Conservation (phyloP, 2,329 filamentous ascomycete species). For the Talaromyces sp. region DNA sequence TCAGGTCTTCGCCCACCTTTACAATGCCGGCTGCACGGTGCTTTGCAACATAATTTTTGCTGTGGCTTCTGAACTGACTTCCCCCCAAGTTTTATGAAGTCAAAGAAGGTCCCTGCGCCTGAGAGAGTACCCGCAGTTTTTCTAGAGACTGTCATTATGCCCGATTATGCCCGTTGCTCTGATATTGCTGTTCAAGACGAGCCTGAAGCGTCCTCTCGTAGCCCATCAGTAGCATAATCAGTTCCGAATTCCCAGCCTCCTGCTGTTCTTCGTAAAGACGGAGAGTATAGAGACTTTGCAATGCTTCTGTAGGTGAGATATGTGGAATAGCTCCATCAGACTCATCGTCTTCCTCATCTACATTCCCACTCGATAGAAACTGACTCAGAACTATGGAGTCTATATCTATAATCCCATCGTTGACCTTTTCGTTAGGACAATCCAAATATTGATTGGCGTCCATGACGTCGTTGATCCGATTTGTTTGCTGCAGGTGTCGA, state of each 20-base stretch:
- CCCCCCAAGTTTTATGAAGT: no score
- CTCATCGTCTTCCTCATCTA: conserved; percentile 3
- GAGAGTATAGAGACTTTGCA: conserved; percentile 8
- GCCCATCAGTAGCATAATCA: not conserved
- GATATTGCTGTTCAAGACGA: not conserved
- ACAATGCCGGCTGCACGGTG: no score
- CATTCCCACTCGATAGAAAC: not conserved
- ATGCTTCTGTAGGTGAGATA: conserved; percentile 1
- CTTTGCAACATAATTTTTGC: no score
- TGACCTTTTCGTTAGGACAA: conserved; percentile 13
- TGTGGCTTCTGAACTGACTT: no score
- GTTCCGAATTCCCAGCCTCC: not conserved
- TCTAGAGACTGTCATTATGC: no score
- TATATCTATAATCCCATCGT: conserved; percentile 11
- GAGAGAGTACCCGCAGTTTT: no score
- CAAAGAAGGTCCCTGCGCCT: no score
- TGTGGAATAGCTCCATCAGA: not conserved
- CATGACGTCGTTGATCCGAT: conserved; percentile 12
- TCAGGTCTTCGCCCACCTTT: no score
- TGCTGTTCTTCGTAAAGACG: conserved; percentile 17
- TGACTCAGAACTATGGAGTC: conserved; percentile 12
- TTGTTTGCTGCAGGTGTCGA: conserved; percentile 5
- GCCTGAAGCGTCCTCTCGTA: not conserved
- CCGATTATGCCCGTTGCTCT: not conserved
- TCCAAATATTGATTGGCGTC: conserved; percentile 7